A percentile compares a stretch with the other conserved stretches of the same genome.
phyloP scores from a whole-genome alignment of 352 stramenopile genomes.

The Globisporangium perplexum region DNA sequence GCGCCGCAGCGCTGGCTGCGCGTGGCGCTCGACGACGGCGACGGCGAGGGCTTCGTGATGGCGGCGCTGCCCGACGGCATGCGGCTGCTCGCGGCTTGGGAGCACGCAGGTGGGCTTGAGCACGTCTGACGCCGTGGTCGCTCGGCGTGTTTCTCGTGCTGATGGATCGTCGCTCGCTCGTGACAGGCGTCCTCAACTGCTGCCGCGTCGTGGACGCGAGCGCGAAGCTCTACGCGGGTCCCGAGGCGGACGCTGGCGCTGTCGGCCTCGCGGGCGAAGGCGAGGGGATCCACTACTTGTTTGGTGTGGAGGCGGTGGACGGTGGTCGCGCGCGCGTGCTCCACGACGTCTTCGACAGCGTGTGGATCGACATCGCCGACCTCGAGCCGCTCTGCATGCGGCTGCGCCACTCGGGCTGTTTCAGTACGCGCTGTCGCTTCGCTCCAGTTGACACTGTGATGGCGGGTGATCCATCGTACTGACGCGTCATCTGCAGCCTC shows the following conservation, averaged over 20 bases:
- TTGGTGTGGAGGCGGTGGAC: conserved; percentile 31
- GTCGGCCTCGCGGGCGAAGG: conserved; percentile 27
- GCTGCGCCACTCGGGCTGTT: conserved; percentile 37
- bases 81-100: conserved; percentile 43
- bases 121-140: neutral
- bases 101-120: conserved; percentile 17
- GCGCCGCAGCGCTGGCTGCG: conserved; percentile 42
- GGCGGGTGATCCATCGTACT: neutral
- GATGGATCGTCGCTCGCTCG: too few species aligned
- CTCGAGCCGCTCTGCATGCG: conserved; percentile 39
- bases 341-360: conserved; percentile 33
- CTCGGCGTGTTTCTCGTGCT: too few species aligned
- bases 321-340: conserved; percentile 25
- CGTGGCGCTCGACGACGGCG: conserved; percentile 33
- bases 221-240: conserved; percentile 34
- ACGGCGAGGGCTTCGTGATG: conserved; percentile 49
- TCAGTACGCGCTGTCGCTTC: conserved; percentile 22
- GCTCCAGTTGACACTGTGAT: neutral
- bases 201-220: conserved; percentile 28
- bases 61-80: conserved; percentile 34
- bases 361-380: conserved; percentile 51
- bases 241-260: conserved; percentile 16
- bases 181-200: conserved; percentile 33
- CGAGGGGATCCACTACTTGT: conserved; percentile 33
- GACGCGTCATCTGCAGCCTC: conserved; percentile 11